Conservation (phyloP, 192 early-diverging fungal species). For the Gonapodya sp. region DNA sequence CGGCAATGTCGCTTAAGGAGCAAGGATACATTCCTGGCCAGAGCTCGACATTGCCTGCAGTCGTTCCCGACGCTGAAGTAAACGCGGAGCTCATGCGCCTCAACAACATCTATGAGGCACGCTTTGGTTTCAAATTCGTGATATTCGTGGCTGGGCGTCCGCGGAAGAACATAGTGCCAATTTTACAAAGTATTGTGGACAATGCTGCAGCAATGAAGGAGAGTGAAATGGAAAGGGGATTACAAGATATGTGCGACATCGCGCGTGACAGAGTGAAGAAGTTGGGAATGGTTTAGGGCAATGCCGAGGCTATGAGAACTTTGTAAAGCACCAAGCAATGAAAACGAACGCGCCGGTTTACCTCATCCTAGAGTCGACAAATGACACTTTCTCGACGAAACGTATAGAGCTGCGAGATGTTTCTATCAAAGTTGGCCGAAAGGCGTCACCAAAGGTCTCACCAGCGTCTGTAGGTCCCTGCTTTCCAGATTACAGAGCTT, state of each 20-base stretch:
- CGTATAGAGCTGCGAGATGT: not conserved
- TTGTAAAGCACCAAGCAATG: not conserved
- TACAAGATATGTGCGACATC: conserved; percentile 72
- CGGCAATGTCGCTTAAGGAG: conserved; percentile 60
- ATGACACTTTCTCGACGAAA: not conserved
- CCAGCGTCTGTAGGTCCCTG: not conserved
- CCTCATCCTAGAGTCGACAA: not conserved
- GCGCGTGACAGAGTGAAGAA: conserved; percentile 70
- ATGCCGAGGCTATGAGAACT: no score
- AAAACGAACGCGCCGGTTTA: not conserved
- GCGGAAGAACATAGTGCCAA: conserved; percentile 63
- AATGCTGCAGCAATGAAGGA: conserved; percentile 35
- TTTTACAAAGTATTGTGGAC: conserved; percentile 57
- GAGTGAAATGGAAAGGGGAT: conserved; percentile 58
- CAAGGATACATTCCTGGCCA: conserved; percentile 47
- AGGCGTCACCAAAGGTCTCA: not conserved
- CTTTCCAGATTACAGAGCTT: no score
- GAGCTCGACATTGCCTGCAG: conserved; percentile 23
- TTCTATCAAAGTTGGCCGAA: not conserved
- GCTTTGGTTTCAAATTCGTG: conserved; percentile 72
- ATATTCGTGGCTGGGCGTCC: conserved; percentile 72
- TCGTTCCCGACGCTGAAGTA: conserved; percentile 38
- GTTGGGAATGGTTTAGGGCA: conserved; percentile 25
- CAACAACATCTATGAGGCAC: conserved; percentile 57
- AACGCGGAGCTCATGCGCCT: conserved; percentile 52